phyloP scores from a whole-genome alignment of 345 rosid genomes.

The Salix caprea region DNA sequence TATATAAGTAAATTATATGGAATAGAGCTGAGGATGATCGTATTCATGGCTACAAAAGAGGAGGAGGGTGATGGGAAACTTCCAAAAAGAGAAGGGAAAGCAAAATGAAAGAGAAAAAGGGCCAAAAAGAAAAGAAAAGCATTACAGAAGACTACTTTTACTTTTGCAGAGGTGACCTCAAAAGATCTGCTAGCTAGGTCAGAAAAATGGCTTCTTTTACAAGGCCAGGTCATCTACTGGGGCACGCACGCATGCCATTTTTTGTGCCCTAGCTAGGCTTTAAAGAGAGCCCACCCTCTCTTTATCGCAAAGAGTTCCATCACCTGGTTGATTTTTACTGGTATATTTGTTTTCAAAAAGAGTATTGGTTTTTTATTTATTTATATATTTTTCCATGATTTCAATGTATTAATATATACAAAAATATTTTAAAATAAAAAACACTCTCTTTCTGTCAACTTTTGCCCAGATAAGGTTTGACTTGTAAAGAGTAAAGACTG shows the following conservation, averaged over 20 bases:
- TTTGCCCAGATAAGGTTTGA: constrained; percentile 45
- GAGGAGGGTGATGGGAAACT: constrained; percentile 31
- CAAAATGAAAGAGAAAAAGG: constrained; percentile 12
- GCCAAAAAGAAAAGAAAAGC: constrained; percentile 9
- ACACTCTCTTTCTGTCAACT: background rate
- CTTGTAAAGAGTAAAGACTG: constrained; percentile 20
- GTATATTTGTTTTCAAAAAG: too few species aligned
- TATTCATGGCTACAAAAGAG: background rate
- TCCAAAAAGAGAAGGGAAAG: constrained; percentile 31
- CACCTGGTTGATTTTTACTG: too few species aligned
- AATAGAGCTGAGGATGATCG: background rate
- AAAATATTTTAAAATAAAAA: too few species aligned
- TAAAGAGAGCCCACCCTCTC: background rate
- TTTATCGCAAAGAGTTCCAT: background rate
- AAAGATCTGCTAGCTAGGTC: constrained; percentile 9
- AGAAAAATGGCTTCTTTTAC: constrained; percentile 17
- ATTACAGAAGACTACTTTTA: background rate
- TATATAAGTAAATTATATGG: too few species aligned
- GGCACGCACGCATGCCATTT: constrained; percentile 29
- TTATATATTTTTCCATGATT: too few species aligned
- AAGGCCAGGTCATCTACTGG: constrained; percentile 12
- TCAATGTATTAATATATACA: too few species aligned
- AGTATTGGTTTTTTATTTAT: too few species aligned
- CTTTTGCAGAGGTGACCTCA: constrained; percentile 15
- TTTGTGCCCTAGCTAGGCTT: constrained; percentile 11